Evolutionary conservation across 495 filamentous ascomycete genomes (phyloP).

Genomic region (Xylaria curta): DNA sequence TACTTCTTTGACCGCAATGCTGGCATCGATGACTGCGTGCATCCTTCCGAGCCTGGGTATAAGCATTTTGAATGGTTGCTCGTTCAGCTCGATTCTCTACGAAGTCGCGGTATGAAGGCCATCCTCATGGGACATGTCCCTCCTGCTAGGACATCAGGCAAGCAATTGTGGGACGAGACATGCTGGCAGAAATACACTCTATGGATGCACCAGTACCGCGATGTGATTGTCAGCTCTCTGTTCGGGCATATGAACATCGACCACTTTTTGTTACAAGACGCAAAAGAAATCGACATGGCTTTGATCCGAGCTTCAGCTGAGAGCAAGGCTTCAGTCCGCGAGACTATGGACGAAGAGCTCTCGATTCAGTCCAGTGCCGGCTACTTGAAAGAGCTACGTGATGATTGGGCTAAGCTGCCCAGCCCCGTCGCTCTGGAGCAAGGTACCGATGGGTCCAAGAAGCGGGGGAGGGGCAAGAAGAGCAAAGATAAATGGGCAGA

Average conservation of each 20-base stretch:
- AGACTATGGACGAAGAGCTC: constrained; percentile 60
- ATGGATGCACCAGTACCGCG: constrained; percentile 87
- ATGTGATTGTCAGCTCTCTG: constrained; percentile 78
- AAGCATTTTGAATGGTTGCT: constrained; percentile 96
- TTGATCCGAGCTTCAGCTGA: constrained; percentile 52
- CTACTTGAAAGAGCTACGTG: constrained; percentile 81
- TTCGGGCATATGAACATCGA: constrained; percentile 99
- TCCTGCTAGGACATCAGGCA: constrained; percentile 81
- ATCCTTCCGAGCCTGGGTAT: constrained; percentile 80
- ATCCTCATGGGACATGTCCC: constrained; percentile 95
- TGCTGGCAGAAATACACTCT: constrained; percentile 99
- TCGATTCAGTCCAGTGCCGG: constrained; percentile 68
- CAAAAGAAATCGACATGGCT: constrained; percentile 68
- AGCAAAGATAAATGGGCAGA: constrained; percentile 73
- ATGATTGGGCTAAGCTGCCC: constrained; percentile 78
- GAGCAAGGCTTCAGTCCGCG: constrained; percentile 37
- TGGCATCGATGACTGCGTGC: constrained; percentile 86
- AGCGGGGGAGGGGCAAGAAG: constrained; percentile 52
- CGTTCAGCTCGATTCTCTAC: constrained; percentile 85
- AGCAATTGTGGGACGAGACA: constrained; percentile 85
- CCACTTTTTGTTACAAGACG: constrained; percentile 94
- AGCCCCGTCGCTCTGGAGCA: constrained; percentile 52
- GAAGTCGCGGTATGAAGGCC: constrained; percentile 87
- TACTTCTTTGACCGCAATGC: constrained; percentile 95
- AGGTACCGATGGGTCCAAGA: constrained; percentile 39